These are phyloP conservation scores for Plasmodium malariae DNA, from an alignment of 169 alveolate species.

Conservation along the genomic window DNA sequence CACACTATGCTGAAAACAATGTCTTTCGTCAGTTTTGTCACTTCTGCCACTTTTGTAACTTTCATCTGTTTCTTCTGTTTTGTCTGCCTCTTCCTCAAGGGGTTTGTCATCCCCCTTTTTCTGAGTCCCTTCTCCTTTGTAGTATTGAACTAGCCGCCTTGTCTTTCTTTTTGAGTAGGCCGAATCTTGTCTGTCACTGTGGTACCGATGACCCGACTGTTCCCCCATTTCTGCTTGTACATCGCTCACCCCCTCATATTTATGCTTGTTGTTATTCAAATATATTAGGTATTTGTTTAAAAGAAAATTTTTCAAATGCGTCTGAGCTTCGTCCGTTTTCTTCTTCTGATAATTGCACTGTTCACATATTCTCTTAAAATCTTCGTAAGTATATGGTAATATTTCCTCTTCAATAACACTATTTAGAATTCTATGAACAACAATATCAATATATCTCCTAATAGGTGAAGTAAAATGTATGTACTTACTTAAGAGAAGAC, in stretches of 20 bases:
- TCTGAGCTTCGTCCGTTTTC: conserved; percentile 87
- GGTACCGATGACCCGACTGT: not conserved
- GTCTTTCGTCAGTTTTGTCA: not conserved
- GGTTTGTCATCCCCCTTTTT: not conserved
- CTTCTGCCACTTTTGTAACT: not conserved
- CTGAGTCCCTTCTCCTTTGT: not conserved
- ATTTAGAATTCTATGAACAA: conserved; percentile 95
- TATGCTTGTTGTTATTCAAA: conserved; percentile 36
- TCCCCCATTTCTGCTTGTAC: not conserved
- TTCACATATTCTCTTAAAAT: conserved; percentile 79
- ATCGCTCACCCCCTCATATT: conserved; percentile 32
- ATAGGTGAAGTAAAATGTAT: conserved; percentile 99
- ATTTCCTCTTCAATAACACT: conserved; percentile 33
- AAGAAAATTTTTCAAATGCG: conserved; percentile 82
- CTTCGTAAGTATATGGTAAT: conserved; percentile 44
- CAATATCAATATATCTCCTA: conserved; percentile 98
- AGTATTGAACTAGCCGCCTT: not conserved
- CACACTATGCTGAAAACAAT: not conserved
- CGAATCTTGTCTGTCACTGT: not conserved
- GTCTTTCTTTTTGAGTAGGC: no score
- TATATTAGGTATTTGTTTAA: conserved; percentile 83
- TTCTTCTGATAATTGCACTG: conserved; percentile 87
- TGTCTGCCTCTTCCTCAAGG: no score
- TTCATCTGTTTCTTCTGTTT: not conserved
- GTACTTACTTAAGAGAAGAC: conserved; percentile 95